Conservation (phyloP, 2,329 filamentous ascomycete genomes). For the Pestalotiopsis sp. region DNA sequence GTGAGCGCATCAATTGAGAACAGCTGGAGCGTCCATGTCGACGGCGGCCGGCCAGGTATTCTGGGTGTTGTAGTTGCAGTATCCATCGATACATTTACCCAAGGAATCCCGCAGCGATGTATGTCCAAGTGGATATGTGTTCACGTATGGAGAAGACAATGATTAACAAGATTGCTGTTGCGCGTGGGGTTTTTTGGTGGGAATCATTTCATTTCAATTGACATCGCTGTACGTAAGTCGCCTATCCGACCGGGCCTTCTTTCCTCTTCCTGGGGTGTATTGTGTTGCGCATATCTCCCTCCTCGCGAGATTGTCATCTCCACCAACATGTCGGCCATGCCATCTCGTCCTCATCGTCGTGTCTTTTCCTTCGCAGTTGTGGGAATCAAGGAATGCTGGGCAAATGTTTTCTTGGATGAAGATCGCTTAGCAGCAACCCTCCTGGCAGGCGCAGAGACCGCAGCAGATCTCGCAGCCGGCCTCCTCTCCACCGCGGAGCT, state of each 20-base stretch:
- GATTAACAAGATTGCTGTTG: background rate
- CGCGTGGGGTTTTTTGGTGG: background rate
- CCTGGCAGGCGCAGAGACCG: conserved; percentile 46
- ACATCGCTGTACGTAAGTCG: background rate
- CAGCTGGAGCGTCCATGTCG: background rate
- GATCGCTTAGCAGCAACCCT: conserved; percentile 41
- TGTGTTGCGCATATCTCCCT: background rate
- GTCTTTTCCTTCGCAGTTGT: background rate
- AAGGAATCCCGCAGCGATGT: no score
- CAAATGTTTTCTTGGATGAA: background rate
- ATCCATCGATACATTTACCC: no score
- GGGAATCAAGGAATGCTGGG: background rate
- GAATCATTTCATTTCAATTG: conserved; percentile 10
- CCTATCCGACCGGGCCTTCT: background rate
- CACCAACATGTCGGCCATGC: background rate
- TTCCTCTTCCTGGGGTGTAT: background rate
- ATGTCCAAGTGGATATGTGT: no score
- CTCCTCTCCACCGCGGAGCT: conserved; percentile 46
- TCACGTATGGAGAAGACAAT: background rate
- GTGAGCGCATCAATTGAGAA: background rate
- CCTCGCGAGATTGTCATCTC: background rate
- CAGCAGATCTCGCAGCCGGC: conserved; percentile 49
- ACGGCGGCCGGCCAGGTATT: no score
- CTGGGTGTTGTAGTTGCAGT: no score
- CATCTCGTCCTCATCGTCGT: background rate